phyloP scores from a whole-genome alignment of 2,329 filamentous ascomycete species.

The Microdochium trichocladiopsis region DNA sequence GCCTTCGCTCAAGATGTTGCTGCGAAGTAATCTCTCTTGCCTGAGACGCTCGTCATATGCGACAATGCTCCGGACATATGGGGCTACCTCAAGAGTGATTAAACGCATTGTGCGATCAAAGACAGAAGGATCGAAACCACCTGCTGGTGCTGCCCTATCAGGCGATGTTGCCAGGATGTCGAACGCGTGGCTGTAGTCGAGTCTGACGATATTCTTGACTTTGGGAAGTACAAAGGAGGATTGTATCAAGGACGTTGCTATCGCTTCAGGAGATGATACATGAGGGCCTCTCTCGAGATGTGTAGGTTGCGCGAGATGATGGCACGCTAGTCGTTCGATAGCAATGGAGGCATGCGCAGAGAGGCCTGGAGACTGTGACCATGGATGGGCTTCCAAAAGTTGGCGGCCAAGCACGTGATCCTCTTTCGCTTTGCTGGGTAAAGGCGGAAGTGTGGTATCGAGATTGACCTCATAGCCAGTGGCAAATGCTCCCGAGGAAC shows the following conservation, averaged over 20 bases:
- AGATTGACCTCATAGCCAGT: constrained; percentile 32
- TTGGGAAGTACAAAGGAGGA: constrained; percentile 1
- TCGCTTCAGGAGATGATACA: constrained; percentile 12
- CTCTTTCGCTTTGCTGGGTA: constrained; percentile 37
- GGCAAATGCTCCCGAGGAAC: constrained; percentile 40
- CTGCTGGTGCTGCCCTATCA: constrained; percentile 32
- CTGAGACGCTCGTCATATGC: constrained; percentile 67
- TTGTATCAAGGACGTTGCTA: constrained; percentile 9
- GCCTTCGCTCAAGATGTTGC: constrained; percentile 54
- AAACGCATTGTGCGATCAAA: constrained; percentile 66
- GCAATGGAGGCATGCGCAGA: constrained; percentile 17
- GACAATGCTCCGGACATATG: constrained; percentile 83
- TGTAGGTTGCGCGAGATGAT: neutral
- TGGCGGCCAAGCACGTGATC: constrained; percentile 42
- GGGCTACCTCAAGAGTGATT: constrained; percentile 73
- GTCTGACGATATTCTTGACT: constrained; percentile 29
- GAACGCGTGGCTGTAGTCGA: constrained; percentile 52
- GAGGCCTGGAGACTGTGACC: constrained; percentile 21
- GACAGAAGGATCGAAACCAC: constrained; percentile 57
- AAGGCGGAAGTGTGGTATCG: constrained; percentile 56
- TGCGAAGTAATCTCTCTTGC: constrained; percentile 55
- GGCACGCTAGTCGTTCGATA: neutral
- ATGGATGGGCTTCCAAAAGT: constrained; percentile 37
- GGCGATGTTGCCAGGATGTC: constrained; percentile 51
- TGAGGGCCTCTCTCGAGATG: neutral